These are phyloP conservation scores for Phytophthora meadii DNA, from an alignment of 352 stramenopile species.

Conservation along the genomic window DNA sequence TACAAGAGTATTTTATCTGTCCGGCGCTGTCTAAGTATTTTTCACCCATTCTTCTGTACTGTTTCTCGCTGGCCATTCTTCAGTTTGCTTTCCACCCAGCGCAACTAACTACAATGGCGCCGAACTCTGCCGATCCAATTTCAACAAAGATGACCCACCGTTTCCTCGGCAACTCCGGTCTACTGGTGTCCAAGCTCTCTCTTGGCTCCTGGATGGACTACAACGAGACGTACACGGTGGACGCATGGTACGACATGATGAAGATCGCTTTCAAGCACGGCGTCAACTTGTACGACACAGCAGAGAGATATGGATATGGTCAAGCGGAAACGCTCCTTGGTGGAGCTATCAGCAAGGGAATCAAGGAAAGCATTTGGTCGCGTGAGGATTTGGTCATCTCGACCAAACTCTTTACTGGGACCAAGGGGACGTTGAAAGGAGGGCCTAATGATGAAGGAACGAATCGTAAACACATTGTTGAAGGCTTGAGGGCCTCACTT, in stretches of 20 bases:
- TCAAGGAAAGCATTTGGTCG: too few relatives aligned
- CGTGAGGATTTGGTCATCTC: too few relatives aligned
- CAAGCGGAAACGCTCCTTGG: too few relatives aligned
- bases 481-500: too few relatives aligned
- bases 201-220: constrained; percentile 11
- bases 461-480: too few relatives aligned
- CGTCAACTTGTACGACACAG: constrained; percentile 11
- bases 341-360: too few relatives aligned
- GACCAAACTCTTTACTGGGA: too few relatives aligned
- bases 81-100: not conserved
- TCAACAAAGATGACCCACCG: constrained; percentile 6
- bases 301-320: not conserved
- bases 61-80: not conserved
- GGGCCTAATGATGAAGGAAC: too few relatives aligned
- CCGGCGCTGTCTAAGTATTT: too few relatives aligned
- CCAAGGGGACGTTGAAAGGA: too few relatives aligned
- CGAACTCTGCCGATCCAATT: not conserved
- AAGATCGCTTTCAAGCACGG: constrained; percentile 6
- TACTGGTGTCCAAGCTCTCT: constrained; percentile 7
- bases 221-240: constrained; percentile 12
- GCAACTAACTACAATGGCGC: not conserved
- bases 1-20: too few relatives aligned
- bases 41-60: too few relatives aligned
- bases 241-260: constrained; percentile 13
- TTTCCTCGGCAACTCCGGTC: constrained; percentile 7